These are phyloP conservation scores for Stentor roeselii DNA, from an alignment of 73 alveolate genomes.

Conservation along the genomic window DNA sequence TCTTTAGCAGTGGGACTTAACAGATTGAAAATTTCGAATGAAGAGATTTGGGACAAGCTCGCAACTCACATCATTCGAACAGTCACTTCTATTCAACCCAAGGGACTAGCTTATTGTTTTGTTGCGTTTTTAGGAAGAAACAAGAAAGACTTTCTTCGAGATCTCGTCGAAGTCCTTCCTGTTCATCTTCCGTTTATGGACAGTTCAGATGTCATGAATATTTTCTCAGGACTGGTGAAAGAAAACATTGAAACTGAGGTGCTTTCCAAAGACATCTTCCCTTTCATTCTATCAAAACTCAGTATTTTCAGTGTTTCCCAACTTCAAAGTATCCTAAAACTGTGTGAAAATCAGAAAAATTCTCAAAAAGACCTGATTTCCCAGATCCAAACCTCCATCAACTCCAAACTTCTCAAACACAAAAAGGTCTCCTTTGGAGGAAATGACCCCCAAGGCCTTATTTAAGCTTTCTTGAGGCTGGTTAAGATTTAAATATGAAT, in stretches of 20 bases:
- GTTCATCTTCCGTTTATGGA: background rate
- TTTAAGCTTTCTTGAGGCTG: too few relatives aligned
- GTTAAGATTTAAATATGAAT: too few relatives aligned
- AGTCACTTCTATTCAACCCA: slow-evolving; percentile 3
- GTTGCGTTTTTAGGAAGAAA: background rate
- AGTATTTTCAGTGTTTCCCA: background rate
- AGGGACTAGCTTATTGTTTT: slow-evolving; percentile 20
- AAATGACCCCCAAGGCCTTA: too few relatives aligned
- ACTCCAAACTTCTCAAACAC: too few relatives aligned
- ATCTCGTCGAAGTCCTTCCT: background rate
- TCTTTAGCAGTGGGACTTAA: background rate
- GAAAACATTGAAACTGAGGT: slow-evolving; percentile 6
- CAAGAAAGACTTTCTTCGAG: background rate
- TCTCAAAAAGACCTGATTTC: too few relatives aligned
- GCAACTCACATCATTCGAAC: background rate
- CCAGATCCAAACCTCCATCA: too few relatives aligned
- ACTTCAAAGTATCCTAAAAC: too few relatives aligned
- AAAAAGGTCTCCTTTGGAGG: too few relatives aligned
- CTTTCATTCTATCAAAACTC: background rate
- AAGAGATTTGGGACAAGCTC: background rate
- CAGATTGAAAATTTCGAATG: background rate
- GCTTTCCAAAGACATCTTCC: background rate
- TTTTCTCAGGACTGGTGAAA: background rate
- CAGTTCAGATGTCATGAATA: background rate
- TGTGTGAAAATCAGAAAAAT: too few relatives aligned